These are phyloP conservation scores for Quercus dentata DNA, from an alignment of 306 rosid species.

Conservation along the genomic window DNA sequence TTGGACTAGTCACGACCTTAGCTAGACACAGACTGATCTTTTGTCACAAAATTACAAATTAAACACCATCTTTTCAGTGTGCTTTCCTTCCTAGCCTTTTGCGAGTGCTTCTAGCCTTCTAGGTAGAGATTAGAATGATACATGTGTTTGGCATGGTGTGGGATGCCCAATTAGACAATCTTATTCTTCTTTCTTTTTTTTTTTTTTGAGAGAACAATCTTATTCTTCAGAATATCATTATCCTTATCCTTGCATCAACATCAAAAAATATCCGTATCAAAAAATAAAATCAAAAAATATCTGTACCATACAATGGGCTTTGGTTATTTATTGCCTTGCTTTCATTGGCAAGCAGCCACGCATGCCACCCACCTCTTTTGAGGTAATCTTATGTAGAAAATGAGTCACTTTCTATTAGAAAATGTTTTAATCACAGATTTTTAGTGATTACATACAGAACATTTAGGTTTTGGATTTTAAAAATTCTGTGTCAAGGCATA, in stretches of 20 bases:
- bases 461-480: no score
- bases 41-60: constrained; percentile 1
- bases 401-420: not conserved
- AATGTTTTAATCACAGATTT: not conserved
- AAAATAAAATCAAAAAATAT: not conserved
- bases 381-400: not conserved
- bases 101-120: not conserved
- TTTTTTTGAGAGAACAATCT: not conserved
- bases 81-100: constrained; percentile 2
- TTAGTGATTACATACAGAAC: not conserved
- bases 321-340: not conserved
- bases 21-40: no score
- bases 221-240: not conserved
- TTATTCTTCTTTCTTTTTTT: not conserved
- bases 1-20: no score
- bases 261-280: not conserved
- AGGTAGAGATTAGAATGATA: not conserved
- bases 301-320: not conserved
- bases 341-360: not conserved
- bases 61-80: constrained; percentile 9
- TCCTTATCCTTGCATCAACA: not conserved
- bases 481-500: no score
- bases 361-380: not conserved
- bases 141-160: not conserved
- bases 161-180: not conserved